Evolutionary conservation across 1,139 yeast species (phyloP).

Genomic region (Debaryomyces udenii): DNA sequence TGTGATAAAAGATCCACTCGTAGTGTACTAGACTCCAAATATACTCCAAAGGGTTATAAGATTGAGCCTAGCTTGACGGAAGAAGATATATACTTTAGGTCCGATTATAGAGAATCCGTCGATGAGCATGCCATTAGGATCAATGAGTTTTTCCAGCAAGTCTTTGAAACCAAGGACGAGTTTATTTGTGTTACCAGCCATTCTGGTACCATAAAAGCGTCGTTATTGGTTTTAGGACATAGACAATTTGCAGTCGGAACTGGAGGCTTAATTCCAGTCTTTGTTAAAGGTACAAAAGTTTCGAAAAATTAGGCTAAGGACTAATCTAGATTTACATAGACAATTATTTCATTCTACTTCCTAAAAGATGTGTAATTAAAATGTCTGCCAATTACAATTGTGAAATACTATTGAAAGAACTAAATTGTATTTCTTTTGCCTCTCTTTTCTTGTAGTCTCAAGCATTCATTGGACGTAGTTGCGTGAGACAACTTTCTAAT

Average conservation of each 20-base stretch:
- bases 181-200: slow-evolving; percentile 40
- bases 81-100: slow-evolving; percentile 41
- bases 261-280: slow-evolving; percentile 49
- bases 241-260: slow-evolving; percentile 47
- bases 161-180: slow-evolving; percentile 31
- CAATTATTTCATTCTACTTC: too few species aligned
- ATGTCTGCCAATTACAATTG: too few species aligned
- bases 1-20: slow-evolving; percentile 48
- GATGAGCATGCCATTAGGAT: slow-evolving; percentile 45
- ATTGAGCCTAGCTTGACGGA: slow-evolving; percentile 45
- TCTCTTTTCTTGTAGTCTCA: too few species aligned
- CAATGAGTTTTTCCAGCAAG: slow-evolving; percentile 38
- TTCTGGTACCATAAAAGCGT: slow-evolving; percentile 45
- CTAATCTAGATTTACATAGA: too few species aligned
- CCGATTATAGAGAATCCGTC: slow-evolving; percentile 43
- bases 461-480: too few species aligned
- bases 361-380: too few species aligned
- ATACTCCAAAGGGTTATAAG: slow-evolving; percentile 31
- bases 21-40: slow-evolving; percentile 33
- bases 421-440: too few species aligned
- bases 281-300: slow-evolving; percentile 35
- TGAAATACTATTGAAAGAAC: too few species aligned
- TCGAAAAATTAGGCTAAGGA: slow-evolving; percentile 2
- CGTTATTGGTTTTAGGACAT: slow-evolving; percentile 44
- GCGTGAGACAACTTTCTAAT: too few species aligned